These are phyloP conservation scores for Heliamphora exappendiculata DNA, from an alignment of 148 eudicot genomes.

Conservation along the genomic window DNA sequence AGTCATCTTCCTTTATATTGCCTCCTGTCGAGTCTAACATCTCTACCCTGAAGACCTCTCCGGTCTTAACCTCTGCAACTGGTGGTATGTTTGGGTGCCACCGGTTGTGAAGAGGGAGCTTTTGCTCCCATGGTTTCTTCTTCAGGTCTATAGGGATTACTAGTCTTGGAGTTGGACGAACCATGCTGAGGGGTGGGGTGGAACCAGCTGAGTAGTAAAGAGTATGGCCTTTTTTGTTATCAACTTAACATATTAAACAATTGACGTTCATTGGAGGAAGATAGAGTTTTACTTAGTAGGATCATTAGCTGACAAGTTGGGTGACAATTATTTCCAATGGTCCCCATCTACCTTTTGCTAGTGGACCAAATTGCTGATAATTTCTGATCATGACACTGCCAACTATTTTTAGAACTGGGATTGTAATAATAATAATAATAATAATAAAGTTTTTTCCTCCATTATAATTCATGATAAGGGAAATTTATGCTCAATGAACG, in stretches of 20 bases:
- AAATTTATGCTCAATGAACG: too few species aligned
- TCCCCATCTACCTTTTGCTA: not conserved
- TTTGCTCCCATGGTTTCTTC: constrained; percentile 67
- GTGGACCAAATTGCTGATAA: constrained; percentile 5
- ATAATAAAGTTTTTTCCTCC: too few species aligned
- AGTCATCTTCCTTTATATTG: constrained; percentile 49
- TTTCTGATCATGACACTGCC: not conserved
- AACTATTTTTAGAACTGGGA: too few species aligned
- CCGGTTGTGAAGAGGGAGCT: constrained; percentile 68
- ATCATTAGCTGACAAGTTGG: constrained; percentile 17
- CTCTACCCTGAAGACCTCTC: constrained; percentile 64
- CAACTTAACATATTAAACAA: not conserved
- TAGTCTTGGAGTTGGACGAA: constrained; percentile 57
- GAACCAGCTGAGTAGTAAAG: not conserved
- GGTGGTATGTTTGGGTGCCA: constrained; percentile 92
- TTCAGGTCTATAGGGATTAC: constrained; percentile 62
- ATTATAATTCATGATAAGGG: too few species aligned
- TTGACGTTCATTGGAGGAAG: not conserved
- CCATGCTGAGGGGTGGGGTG: constrained; percentile 44
- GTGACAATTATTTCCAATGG: not conserved
- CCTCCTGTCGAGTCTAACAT: constrained; percentile 90
- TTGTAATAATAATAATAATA: too few species aligned
- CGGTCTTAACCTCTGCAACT: constrained; percentile 54
- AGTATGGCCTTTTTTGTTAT: not conserved
- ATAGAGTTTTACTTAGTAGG: not conserved